Conservation (phyloP, 139 green algal genomes). For the Diplosphaera chodatii region DNA sequence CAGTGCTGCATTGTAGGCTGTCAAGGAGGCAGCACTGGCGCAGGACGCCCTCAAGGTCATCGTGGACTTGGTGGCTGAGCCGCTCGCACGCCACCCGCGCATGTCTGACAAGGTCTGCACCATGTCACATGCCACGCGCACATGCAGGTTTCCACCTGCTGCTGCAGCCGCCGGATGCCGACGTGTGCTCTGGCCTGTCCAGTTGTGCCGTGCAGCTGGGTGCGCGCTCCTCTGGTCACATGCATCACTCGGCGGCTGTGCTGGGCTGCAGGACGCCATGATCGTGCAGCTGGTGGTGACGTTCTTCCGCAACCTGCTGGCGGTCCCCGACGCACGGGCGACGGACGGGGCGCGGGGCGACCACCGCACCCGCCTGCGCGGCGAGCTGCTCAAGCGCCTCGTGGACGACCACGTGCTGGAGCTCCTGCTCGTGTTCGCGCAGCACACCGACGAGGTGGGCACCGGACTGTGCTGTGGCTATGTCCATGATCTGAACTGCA, state of each 20-base stretch:
- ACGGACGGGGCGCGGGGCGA: constrained; percentile 19
- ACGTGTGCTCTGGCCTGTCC: no score
- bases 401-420: constrained; percentile 62
- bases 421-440: constrained; percentile 59
- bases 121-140: no score
- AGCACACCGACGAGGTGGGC: constrained; percentile 27
- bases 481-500: no score
- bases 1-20: constrained; percentile 5
- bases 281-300: constrained; percentile 82
- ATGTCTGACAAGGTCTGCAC: constrained; percentile 35
- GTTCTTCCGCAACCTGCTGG: constrained; percentile 83
- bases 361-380: constrained; percentile 10
- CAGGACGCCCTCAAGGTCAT: constrained; percentile 57
- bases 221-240: no score
- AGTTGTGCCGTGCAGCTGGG: no score
- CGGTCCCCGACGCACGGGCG: constrained; percentile 41
- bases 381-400: constrained; percentile 47
- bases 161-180: no score
- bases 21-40: constrained; percentile 64
- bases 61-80: constrained; percentile 58
- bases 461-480: no score
- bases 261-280: constrained; percentile 29
- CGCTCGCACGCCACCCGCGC: constrained; percentile 57
- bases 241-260: no score
- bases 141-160: no score